Percentiles rank a stretch among this genome's conserved stretches.
These are phyloP conservation scores for Lentinula sp. DNA, from an alignment of 768 basidiomycete species.

Conservation along the genomic window DNA sequence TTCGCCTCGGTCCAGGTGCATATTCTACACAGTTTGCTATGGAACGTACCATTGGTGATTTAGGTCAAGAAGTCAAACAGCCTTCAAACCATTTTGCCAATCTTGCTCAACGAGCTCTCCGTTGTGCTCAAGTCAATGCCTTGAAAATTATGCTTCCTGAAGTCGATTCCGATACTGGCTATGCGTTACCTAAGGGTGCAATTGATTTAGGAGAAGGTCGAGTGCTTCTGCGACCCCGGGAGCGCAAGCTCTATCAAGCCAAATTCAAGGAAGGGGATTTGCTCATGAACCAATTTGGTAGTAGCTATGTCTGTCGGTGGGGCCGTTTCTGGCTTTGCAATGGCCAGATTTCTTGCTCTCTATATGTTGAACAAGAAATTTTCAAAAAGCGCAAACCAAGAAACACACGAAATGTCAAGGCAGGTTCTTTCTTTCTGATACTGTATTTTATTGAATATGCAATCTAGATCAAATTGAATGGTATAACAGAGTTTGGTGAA, in stretches of 20 bases:
- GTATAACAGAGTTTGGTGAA: background rate
- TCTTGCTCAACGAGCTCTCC: slow-evolving; percentile 12
- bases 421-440: background rate
- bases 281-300: background rate
- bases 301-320: slow-evolving; percentile 10
- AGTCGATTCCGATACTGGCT: slow-evolving; percentile 6
- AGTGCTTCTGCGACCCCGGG: slow-evolving; percentile 9
- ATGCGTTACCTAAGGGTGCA: slow-evolving; percentile 1
- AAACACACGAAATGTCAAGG: slow-evolving; percentile 16
- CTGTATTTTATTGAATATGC: too few relatives aligned
- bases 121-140: slow-evolving; percentile 11
- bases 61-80: slow-evolving; percentile 13
- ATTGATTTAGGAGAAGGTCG: slow-evolving; percentile 12
- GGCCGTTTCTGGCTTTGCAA: slow-evolving; percentile 14
- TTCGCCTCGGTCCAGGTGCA: slow-evolving; percentile 12
- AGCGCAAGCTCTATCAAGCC: background rate
- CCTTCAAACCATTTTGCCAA: slow-evolving; percentile 17
- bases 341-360: slow-evolving; percentile 15
- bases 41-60: slow-evolving; percentile 14
- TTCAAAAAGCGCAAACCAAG: slow-evolving; percentile 1
- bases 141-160: slow-evolving; percentile 13
- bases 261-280: background rate
- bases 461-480: background rate
- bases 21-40: slow-evolving; percentile 13
- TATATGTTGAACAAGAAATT: slow-evolving; percentile 12